These are phyloP conservation scores for Posidonia australis DNA, from an alignment of 106 monocot species.

Conservation along the genomic window DNA sequence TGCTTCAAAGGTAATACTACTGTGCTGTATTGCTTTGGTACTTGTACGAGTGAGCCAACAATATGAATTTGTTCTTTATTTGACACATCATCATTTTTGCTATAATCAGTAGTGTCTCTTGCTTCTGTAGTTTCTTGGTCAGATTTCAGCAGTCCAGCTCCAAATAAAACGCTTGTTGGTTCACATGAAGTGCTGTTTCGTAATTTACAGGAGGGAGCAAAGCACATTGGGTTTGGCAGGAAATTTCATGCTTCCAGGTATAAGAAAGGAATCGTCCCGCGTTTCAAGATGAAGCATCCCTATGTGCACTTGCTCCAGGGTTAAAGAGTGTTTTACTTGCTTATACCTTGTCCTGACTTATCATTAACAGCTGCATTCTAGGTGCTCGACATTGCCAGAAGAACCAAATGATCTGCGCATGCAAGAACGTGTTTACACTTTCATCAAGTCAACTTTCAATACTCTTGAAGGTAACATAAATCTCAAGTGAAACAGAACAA, in stretches of 20 bases:
- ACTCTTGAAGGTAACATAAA: background rate
- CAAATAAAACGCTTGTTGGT: background rate
- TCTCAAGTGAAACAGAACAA: background rate
- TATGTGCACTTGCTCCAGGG: background rate
- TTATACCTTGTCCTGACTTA: background rate
- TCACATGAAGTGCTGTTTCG: background rate
- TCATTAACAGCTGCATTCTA: background rate
- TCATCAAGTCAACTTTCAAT: background rate
- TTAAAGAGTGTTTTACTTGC: background rate
- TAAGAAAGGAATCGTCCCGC: background rate
- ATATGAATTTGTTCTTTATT: background rate
- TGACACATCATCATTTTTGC: background rate
- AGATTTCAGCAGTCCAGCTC: background rate
- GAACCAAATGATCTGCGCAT: background rate
- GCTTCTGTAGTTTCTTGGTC: background rate
- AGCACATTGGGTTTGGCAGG: background rate
- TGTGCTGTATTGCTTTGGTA: too few relatives aligned
- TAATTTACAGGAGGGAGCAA: background rate
- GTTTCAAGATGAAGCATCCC: background rate
- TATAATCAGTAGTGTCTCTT: too few relatives aligned
- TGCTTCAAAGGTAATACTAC: too few relatives aligned
- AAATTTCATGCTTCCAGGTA: conserved; percentile 8
- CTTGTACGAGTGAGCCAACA: too few relatives aligned
- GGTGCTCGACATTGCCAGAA: conserved; percentile 4
- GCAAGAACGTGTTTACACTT: background rate